Evolutionary conservation across 2,329 filamentous ascomycete species (phyloP), one percentile per base, ranked within the genome.

Genomic region (Aspergillus flavus): DNA sequence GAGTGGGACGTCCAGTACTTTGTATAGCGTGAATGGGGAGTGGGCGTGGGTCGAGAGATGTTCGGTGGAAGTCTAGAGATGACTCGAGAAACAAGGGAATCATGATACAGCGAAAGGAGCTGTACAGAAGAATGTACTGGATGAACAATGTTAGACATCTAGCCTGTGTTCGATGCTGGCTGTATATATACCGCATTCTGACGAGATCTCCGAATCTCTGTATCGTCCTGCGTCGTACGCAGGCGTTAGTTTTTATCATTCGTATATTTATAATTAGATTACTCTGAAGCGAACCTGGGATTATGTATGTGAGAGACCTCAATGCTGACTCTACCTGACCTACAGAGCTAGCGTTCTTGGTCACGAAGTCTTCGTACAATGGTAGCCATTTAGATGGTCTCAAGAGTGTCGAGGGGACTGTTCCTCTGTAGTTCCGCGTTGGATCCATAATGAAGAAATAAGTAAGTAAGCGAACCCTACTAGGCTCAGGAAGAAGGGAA

Each of bases 291-390:
- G 60, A 55, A 76, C 91, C 94, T 62, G 94, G 95, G 57, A 98
- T 95, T 68, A 99, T 93, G 77, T 99, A 99, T 55, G 94, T 97
- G 68, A 99, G 81, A 32, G 93, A 97, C 45, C 95, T 89, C 74
- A 99, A 82, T 16, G 93, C 93, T 66, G 92, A 96, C 82, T 99
- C 95, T 67, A 99, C 94, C 81, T 97, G 94, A 57, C 93, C 92
- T 59, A 99, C 93, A 64, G 96, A 93, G 73, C 93, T 91, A 65
- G 93, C 89, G 78, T 99, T 99, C 81, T 94, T 95, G 66, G 92
- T 91, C 82, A 99, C 94, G 80, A 98, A 97, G 68, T 95, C 90
- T 62, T 80, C 79, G 59, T 80, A 80, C 28, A 79, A 64, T 39
- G 71, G 72, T 21, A 79, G 64, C 74, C 78, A 78, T 65, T 78